Evolutionary conservation across 306 rosid genomes (phyloP).

Genomic region (Inga laurina): DNA sequence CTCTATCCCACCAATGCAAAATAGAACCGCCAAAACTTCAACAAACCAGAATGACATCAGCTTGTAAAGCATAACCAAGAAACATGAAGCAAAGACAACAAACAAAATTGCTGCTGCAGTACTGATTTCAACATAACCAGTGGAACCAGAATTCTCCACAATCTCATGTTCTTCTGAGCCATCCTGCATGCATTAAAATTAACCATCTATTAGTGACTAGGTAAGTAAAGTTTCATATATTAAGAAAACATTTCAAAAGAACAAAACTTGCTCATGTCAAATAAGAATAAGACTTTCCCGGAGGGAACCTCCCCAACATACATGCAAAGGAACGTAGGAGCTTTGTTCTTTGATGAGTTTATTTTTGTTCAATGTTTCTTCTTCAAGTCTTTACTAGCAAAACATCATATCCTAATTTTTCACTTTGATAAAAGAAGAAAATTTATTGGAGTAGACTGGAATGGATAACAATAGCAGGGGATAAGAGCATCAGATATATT

Average conservation of each 20-base stretch:
- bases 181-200: conserved; percentile 58
- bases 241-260: conserved; percentile 8
- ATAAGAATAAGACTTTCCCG: conserved; percentile 6
- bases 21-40: conserved; percentile 90
- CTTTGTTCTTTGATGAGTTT: conserved; percentile 2
- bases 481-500: neutral
- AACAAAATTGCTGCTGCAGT: conserved; percentile 81
- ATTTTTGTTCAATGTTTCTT: conserved; percentile 14
- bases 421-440: neutral
- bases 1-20: conserved; percentile 95
- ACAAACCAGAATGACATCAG: conserved; percentile 91
- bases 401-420: conserved; percentile 10
- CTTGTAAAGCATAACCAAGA: conserved; percentile 89
- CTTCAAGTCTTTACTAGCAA: conserved; percentile 4
- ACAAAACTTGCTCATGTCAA: conserved; percentile 16
- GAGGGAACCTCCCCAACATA: neutral
- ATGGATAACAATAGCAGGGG: neutral
- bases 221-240: conserved; percentile 23
- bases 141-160: conserved; percentile 61
- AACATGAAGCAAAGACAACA: conserved; percentile 91
- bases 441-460: neutral
- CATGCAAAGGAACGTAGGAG: conserved; percentile 4
- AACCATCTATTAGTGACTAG: conserved; percentile 16
- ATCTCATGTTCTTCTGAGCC: conserved; percentile 66
- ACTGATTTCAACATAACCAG: conserved; percentile 79